Percentiles rank a stretch among this genome's conserved stretches.
These are phyloP conservation scores for Rhynchosporium graminicola DNA, from an alignment of 2,329 filamentous ascomycete genomes.

Conservation along the genomic window DNA sequence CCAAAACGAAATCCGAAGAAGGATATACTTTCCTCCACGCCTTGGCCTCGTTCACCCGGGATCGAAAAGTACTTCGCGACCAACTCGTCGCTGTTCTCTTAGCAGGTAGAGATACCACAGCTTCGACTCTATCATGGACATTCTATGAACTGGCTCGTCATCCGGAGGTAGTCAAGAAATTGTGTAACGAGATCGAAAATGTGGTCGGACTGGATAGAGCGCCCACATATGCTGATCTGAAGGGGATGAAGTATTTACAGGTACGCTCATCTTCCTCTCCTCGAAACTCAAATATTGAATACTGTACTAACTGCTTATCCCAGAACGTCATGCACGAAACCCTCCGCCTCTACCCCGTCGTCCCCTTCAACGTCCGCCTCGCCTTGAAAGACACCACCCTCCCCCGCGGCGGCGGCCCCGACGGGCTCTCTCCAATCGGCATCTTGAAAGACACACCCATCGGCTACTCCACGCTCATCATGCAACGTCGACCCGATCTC, in stretches of 20 bases:
- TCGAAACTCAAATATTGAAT: background rate
- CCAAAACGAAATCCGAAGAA: slow-evolving; percentile 69
- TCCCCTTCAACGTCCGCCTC: slow-evolving; percentile 77
- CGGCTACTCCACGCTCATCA: slow-evolving; percentile 66
- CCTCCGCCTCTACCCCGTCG: slow-evolving; percentile 73
- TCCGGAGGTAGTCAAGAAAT: slow-evolving; percentile 64
- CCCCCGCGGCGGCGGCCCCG: slow-evolving; percentile 67
- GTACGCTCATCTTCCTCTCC: slow-evolving; percentile 28
- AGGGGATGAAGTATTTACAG: slow-evolving; percentile 80
- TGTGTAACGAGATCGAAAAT: slow-evolving; percentile 71
- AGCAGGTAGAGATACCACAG: slow-evolving; percentile 86
- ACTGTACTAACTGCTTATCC: slow-evolving; percentile 5
- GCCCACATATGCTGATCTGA: slow-evolving; percentile 78
- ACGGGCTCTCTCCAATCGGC: slow-evolving; percentile 62
- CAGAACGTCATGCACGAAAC: slow-evolving; percentile 74
- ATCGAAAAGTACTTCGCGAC: slow-evolving; percentile 72
- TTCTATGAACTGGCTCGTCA: slow-evolving; percentile 79
- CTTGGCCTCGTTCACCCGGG: slow-evolving; percentile 76
- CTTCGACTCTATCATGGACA: slow-evolving; percentile 75
- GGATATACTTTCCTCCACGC: slow-evolving; percentile 86
- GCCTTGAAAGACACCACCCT: slow-evolving; percentile 74
- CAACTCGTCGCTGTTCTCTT: slow-evolving; percentile 82
- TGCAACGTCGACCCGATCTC: slow-evolving; percentile 70
- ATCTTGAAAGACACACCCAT: slow-evolving; percentile 67
- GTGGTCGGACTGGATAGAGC: slow-evolving; percentile 62